Base-by-base conservation (phyloP, 2,329 filamentous ascomycete genomes). In the Biscogniauxia mediterranea region DNA sequence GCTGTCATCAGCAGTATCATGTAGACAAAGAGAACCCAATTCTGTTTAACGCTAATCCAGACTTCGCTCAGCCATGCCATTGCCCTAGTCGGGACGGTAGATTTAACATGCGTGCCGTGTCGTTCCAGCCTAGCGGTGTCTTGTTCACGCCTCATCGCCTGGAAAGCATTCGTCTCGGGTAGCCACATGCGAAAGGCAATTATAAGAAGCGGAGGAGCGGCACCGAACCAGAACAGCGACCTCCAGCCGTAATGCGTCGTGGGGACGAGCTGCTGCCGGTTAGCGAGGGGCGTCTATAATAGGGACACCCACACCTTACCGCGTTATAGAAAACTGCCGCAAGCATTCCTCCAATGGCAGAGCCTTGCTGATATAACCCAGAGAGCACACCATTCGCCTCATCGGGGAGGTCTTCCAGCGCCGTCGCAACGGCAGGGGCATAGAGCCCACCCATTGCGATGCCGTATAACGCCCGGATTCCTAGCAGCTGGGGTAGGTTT, bases 381-480 rank as follows among this genome's bases (percentile, higher is more conserved):
- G 64, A 66, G 23, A 64, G 51, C 25, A 66, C 2, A 7, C 64
- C 64, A 9, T 62, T 59, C 15, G 64, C 64, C 25, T 66, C 64
- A 17, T 66, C 63, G 5, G 64, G 62, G 7, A 66, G 61, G 25
- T 66, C 64, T 38, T 66, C 64, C 1, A 66, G 60, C 2, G 64
- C 64, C 11, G 64, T 66, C 11, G 64, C 64, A 20, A 61, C 64
- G 21, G 62, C 62, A 25, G 64, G 64, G 5, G 62, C 64, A 21
- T 63, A 66, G 2, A 66, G 50, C 9, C 64, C 64, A n/a, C 64
- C 64, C 64, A 66, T 66, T 1, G 64, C 60, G 52, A 66, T 65
- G 15, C 64, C 64, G n/a, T 66, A 66, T 5, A 66, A 58, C 15
- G 60, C 62, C 13, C 64, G 54, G 3, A 64, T 51, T 5, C 58